Evolutionary conservation across 106 monocot species (phyloP), one percentile per base, ranked within the genome.

Genomic region (Dendrobium officinale): DNA sequence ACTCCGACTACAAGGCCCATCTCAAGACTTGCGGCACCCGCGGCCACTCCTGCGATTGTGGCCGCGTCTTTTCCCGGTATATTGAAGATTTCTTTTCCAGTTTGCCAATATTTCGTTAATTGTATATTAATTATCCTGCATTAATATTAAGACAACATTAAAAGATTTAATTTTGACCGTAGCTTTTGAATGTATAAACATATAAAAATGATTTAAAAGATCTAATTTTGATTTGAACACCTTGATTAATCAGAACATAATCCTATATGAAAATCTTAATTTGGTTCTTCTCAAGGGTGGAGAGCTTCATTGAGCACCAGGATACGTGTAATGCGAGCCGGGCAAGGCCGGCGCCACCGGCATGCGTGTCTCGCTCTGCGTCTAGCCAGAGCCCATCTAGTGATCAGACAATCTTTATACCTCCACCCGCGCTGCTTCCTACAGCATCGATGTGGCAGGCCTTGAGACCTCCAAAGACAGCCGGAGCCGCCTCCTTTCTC

Each of bases 1-100:
- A 93, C 67, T 92, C 92, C 26, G 96, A 96, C 54, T 96, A 89
- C 81, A 96, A 96, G 80, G 96, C 96, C 15, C 96, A 96, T 64
- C 90, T 96, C 77, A 96, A 96, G 86, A 96, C 96, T 79, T 96
- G 96, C 73, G 96, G 96, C 47, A 96, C 93, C 22, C 80, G 96
- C 17, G 96, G 96, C 37, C 96, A 96, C 77, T 91, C 96, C 58
- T 96, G 96, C 74, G 96, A 96, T 66, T 96, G 96, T 44, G 96
- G 96, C 80, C 88, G 94, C 44, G 96, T 96, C 85, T 96, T 96
- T 83, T 96, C 96, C 72, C 77, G 96, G 96, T 93, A 42, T 27
- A 20, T 51, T 37, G 13, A 51, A 15, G 15, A 51, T 45, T 45
- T 4, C 6, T 9, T 45, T 7, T 45, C 45, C 10, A 51, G 16